phyloP scores from a whole-genome alignment of 371 early-diverging fungal genomes.

The Mortierella sp. region DNA sequence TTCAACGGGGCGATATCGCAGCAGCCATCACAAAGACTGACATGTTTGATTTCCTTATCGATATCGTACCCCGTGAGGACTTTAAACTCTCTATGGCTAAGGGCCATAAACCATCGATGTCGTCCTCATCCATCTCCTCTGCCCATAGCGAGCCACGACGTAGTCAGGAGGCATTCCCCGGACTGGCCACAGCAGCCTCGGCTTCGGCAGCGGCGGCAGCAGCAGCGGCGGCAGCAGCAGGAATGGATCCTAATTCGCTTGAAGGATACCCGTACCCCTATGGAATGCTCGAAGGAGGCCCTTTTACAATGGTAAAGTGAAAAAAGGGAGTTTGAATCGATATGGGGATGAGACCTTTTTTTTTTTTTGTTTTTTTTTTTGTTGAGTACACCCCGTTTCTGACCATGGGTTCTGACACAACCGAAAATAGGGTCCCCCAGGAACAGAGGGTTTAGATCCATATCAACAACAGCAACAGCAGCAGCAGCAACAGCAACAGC shows the following conservation, averaged over 20 bases:
- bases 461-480: constrained; percentile 42
- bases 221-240: background rate
- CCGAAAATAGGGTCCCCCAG: constrained; percentile 11
- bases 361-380: background rate
- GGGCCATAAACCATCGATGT: background rate
- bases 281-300: constrained; percentile 31
- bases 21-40: constrained; percentile 97
- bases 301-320: constrained; percentile 30
- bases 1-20: constrained; percentile 96
- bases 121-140: background rate
- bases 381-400: background rate
- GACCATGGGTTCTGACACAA: too few relatives aligned
- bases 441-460: constrained; percentile 23
- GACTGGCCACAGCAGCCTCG: background rate
- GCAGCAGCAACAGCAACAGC: constrained; percentile 35
- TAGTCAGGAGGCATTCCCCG: constrained; percentile 39
- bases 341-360: background rate
- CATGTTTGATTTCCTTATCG: constrained; percentile 99
- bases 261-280: constrained; percentile 44
- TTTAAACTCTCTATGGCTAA: constrained; percentile 23
- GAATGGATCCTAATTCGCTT: constrained; percentile 12
- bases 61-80: constrained; percentile 97
- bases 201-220: background rate
- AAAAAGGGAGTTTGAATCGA: background rate
- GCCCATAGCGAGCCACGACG: constrained; percentile 25